phyloP scores from a whole-genome alignment of 345 rosid genomes.

The Raphanus sativus region DNA sequence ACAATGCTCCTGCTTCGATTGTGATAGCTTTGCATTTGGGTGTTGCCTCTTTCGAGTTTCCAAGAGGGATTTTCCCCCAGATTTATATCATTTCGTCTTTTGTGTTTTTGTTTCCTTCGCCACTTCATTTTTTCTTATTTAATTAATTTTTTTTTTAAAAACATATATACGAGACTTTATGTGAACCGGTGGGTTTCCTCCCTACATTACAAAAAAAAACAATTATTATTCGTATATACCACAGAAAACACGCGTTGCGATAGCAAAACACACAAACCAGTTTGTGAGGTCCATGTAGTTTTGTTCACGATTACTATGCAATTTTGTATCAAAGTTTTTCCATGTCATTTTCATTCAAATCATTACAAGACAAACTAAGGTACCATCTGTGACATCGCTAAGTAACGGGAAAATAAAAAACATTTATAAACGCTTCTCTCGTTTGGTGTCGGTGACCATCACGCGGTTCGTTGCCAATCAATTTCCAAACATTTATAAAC shows the following conservation, averaged over 20 bases:
- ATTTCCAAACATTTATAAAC: not conserved
- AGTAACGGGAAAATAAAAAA: no score
- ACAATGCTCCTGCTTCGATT: constrained; percentile 8
- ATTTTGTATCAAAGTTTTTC: not conserved
- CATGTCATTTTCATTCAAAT: not conserved
- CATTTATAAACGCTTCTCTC: not conserved
- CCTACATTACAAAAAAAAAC: no score
- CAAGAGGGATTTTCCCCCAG: not conserved
- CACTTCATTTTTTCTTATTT: not conserved
- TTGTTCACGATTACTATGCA: not conserved
- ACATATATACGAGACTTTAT: not conserved
- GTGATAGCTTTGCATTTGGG: constrained; percentile 33
- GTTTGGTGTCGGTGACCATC: not conserved
- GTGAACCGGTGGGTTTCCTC: not conserved
- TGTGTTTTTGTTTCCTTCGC: not conserved
- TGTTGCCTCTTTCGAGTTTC: constrained; percentile 14
- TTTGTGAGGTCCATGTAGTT: not conserved
- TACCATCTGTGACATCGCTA: no score
- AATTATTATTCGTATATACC: not conserved
- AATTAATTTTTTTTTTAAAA: not conserved
- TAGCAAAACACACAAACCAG: not conserved
- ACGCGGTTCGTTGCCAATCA: not conserved
- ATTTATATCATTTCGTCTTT: not conserved
- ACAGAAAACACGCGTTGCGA: not conserved
- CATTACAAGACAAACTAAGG: no score